Evolutionary conservation across 805 yeast species (phyloP), one percentile per base, ranked within the genome.

Genomic region (Pichia insulana): DNA sequence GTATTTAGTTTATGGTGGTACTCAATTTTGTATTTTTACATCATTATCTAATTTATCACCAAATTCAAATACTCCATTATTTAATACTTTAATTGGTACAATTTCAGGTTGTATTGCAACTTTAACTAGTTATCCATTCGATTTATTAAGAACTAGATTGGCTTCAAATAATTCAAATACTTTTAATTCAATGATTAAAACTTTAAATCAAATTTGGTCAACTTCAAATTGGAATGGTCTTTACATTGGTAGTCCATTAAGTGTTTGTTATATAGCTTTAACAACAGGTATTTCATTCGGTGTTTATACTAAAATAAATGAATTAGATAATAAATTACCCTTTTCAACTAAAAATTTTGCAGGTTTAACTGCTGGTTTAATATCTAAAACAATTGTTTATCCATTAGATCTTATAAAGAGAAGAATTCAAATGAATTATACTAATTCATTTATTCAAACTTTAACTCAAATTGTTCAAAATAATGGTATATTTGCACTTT

Each of bases 341-440:
- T 28, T 28, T 28, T 6, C 5, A 12, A 28, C 10, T 12, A 28
- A n/a, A 28, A 28, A 28, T 28, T 12, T 73, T 30, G 74, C 90
- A 57, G 83, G 96, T 36, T 65, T 86, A 31, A 39, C 76, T 0
- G 95, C 96, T 0, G 97, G 97, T 0, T 67, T 77, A 0, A 50
- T 76, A 3, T 74, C 95, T 11, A 92, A 92, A 58, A 73, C 78
- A 0, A 49, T 77, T 0, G 79, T 86, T 0, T 92, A 86, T 60
- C 98, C 98, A 0, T 58, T 92, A 35, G 98, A 92, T 58, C 76
- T 95, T 0, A 57, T 89, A 2, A 68, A 96, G 18, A 78, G 87
- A 54, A 66, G 95, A 31, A 61, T 83, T 35, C 97, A 90, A 58
- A 76, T 89, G 62, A 47, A 52, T 8, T 32, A 46, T 7, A 39